Evolutionary conservation across 129 eudicot species (phyloP), one percentile per base, ranked within the genome.

Genomic region (Pulicaria dysenterica): DNA sequence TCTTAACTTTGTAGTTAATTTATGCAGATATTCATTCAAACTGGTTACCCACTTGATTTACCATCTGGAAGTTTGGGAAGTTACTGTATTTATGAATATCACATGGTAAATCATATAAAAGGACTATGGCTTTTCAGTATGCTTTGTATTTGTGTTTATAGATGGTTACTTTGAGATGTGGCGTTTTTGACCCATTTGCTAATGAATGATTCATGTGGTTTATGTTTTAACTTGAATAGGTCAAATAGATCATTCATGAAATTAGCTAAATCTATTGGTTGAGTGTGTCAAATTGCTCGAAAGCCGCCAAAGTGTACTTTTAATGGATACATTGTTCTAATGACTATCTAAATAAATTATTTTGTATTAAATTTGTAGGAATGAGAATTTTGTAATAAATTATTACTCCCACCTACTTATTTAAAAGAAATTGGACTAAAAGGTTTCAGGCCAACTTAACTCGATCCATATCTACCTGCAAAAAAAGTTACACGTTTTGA

Each of bases 31-130:
- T 94, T 94, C 72, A 94, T 94, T 76, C 99, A 94, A 81, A 94
- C 99, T 17, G 99, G 99, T 65, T 94, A 94, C 70, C 99, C 99
- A 10, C 99, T 94, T 74, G 99, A 94, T 85, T 84, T 94, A 74
- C 99, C 99, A 62, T 94, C 99, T 12, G 99, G 99, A 83, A 94
- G 97, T 79, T 86, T 94, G 83, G 99, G 99, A 83, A 90, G 99
- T 73, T 94, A 94, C 88, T 94, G 99, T 82, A 94, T 94, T 48
- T 94, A 94, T 81, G 99, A 90, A 73, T 94, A 94, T 86, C 99
- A 94, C 89, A 94, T 94, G 99, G 99, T 94, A 90, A 59, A 81
- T 6, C 48, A 34, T 36, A 11, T 48, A 13, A 57, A 36, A 63
- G 24, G 65, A 57, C 62, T 78, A 48, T 37, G 36, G 11, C 31